phyloP scores from a whole-genome alignment of 139 green algal genomes.

The Auxenochlorella protothecoides region DNA sequence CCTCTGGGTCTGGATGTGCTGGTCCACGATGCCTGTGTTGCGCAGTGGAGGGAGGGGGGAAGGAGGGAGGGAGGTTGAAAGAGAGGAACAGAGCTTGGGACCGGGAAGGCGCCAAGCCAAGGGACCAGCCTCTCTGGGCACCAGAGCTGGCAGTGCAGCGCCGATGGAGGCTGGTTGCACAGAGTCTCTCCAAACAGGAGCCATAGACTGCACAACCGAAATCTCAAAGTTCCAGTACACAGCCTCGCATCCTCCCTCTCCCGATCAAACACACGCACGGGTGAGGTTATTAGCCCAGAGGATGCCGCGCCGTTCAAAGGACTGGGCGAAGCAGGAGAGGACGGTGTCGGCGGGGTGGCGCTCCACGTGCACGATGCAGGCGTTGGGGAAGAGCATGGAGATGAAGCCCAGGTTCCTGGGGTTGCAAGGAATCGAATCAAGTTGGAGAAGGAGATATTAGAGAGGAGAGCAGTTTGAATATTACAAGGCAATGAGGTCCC shows the following conservation, averaged over 20 bases:
- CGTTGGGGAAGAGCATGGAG: slow-evolving; percentile 46
- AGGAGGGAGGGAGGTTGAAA: no score
- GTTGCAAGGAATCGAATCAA: background rate
- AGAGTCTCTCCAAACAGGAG: slow-evolving; percentile 21
- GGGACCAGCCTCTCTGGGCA: no score
- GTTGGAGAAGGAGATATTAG: slow-evolving; percentile 2
- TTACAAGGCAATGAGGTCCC: no score
- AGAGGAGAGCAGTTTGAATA: background rate
- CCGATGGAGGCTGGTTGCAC: no score
- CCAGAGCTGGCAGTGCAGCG: no score
- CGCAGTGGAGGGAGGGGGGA: no score
- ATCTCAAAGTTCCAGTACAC: background rate
- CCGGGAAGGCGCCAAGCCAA: no score
- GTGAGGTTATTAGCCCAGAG: slow-evolving; percentile 50
- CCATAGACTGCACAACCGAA: no score
- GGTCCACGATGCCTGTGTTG: slow-evolving; percentile 24
- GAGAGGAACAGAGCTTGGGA: no score
- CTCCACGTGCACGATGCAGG: slow-evolving; percentile 53
- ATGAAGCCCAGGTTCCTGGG: slow-evolving; percentile 50
- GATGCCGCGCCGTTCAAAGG: slow-evolving; percentile 49
- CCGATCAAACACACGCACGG: background rate
- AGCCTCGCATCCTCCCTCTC: background rate
- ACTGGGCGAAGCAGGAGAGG: slow-evolving; percentile 59
- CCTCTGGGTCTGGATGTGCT: slow-evolving; percentile 22
- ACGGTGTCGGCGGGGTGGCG: slow-evolving; percentile 57